Evolutionary conservation across 805 yeast genomes (phyloP).

Genomic region (Clavispora asparagi): DNA sequence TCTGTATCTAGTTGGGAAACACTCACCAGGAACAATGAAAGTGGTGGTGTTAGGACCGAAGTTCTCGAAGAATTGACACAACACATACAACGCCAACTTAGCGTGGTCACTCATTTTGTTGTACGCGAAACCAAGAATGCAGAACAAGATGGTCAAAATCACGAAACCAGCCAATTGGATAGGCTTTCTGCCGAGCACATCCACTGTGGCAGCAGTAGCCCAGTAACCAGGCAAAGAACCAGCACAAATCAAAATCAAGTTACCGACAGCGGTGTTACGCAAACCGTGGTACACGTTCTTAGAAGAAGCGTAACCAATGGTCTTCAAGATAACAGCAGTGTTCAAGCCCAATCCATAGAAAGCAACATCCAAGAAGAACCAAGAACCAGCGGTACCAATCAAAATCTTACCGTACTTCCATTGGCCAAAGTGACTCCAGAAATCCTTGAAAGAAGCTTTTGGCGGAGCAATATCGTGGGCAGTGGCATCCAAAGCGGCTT

Average conservation of each 20-base stretch:
- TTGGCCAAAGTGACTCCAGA: slow-evolving; percentile 66
- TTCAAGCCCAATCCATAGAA: slow-evolving; percentile 85
- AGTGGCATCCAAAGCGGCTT: slow-evolving; percentile 34
- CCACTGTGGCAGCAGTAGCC: slow-evolving; percentile 76
- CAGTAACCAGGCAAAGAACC: slow-evolving; percentile 95
- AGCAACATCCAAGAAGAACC: slow-evolving; percentile 90
- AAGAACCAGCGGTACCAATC: slow-evolving; percentile 84
- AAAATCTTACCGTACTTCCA: slow-evolving; percentile 85
- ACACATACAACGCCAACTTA: slow-evolving; percentile 68
- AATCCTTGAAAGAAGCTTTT: slow-evolving; percentile 77
- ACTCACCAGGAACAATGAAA: slow-evolving; percentile 86
- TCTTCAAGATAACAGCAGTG: slow-evolving; percentile 69
- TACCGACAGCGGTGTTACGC: slow-evolving; percentile 84
- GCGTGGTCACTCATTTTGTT: slow-evolving; percentile 63
- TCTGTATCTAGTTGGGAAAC: slow-evolving; percentile 92
- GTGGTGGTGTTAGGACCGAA: slow-evolving; percentile 94
- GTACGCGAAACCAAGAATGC: slow-evolving; percentile 81
- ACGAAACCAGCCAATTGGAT: slow-evolving; percentile 74
- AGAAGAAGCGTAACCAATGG: slow-evolving; percentile 79
- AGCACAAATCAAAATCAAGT: slow-evolving; percentile 87
- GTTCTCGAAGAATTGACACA: slow-evolving; percentile 84
- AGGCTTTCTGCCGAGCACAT: slow-evolving; percentile 78
- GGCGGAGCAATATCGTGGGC: slow-evolving; percentile 51
- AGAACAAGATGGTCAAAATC: slow-evolving; percentile 65
- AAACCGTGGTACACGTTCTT: slow-evolving; percentile 64